Evolutionary conservation across 371 early-diverging fungal genomes (phyloP), one percentile per base, ranked within the genome.

Genomic region (Mucor circinelloides): DNA sequence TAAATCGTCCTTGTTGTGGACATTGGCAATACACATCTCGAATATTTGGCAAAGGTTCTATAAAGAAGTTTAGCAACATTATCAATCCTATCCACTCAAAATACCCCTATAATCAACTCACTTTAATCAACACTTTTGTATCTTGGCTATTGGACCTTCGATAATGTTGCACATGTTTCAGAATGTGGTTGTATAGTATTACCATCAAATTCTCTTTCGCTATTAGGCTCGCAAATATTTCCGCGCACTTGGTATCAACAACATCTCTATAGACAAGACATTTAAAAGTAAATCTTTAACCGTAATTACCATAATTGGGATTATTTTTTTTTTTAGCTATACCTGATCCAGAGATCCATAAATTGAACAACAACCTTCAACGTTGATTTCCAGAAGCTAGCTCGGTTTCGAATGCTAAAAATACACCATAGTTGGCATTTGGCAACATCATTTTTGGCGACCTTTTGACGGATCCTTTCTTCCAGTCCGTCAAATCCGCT

Each of bases 261-360:
- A 76, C 63, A 25, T 70, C 68, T 15, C 78, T 77, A 52, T 40
- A 31, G 7, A n/a, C n/a, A n/a, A n/a, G n/a, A n/a, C n/a, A 25
- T 40, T 25, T 40, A 17, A 5, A 54, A 2, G 12, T 23, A 31
- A 57, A 44, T 52, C 6, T 52, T 52, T 52, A 52, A 10, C 52
- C 52, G 25, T 12, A 5, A 27, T 52, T 23, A 21, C 27, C 25
- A 19, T 27, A 52, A 23, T 27, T 15, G 52, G 36, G 15, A 10
- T 55, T 60, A 52, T 2, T 60, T 28, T 21, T 21, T 42, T 6
- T n/a, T 21, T 17, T 30, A 28, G 7, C 13, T 21, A 48, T 68
- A 78, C 78, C 57, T 59, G n/a, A 71, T 64, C 78, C 78, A 78
- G 5, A 78, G 38, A 70, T 78, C 78, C 10, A 69, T 34, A 65